These are phyloP conservation scores for cucumber (Cucumis sativus) DNA, from an alignment of 306 rosid species.

Conservation along the genomic window DNA sequence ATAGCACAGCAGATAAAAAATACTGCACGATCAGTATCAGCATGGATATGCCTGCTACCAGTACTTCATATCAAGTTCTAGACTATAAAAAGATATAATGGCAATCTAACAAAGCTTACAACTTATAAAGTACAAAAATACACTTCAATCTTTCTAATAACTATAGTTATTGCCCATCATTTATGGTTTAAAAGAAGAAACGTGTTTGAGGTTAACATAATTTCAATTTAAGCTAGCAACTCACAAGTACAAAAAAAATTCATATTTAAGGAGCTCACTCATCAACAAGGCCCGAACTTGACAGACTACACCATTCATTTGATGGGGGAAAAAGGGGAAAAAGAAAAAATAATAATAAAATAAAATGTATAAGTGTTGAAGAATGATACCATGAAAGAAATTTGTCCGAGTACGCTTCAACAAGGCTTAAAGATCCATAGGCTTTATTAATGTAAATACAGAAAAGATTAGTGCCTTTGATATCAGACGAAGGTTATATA, in stretches of 20 bases:
- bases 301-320: no score
- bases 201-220: not conserved
- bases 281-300: no score
- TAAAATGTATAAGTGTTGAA: not conserved
- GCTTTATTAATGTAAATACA: constrained; percentile 31
- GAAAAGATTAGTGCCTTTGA: not conserved
- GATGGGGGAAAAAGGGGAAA: no score
- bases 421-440: constrained; percentile 81
- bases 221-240: not conserved
- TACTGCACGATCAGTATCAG: not conserved
- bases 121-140: not conserved
- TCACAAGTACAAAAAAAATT: not conserved
- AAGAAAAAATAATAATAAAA: no score
- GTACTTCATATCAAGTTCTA: not conserved
- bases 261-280: not conserved
- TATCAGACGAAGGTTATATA: not conserved
- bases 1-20: not conserved
- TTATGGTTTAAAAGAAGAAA: not conserved
- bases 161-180: not conserved
- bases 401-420: constrained; percentile 72
- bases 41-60: not conserved
- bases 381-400: constrained; percentile 63
- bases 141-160: not conserved
- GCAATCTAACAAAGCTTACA: not conserved
- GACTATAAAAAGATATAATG: not conserved